These are phyloP conservation scores for Grosmannia clavigera DNA, from an alignment of 2,329 filamentous ascomycete species.

Conservation along the genomic window DNA sequence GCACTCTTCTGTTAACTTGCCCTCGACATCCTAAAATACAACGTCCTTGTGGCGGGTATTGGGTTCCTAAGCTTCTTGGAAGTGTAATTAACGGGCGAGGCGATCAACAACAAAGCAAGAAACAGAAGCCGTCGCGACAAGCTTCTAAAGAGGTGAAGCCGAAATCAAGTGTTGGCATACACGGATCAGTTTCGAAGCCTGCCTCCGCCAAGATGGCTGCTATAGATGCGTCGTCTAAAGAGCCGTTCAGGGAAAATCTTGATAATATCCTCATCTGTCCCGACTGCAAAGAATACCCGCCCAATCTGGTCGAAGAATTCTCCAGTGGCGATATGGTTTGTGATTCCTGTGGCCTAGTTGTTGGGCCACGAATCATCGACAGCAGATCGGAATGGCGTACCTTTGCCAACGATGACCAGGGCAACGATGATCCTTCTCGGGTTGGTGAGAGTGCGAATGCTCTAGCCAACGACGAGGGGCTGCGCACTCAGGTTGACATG, in stretches of 20 bases:
- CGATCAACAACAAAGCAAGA: slow-evolving; percentile 16
- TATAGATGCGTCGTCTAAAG: slow-evolving; percentile 15
- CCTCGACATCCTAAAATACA: slow-evolving; percentile 28
- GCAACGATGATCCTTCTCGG: slow-evolving; percentile 93
- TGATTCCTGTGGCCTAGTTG: slow-evolving; percentile 77
- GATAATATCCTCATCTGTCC: slow-evolving; percentile 76
- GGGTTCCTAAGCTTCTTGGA: slow-evolving; percentile 5
- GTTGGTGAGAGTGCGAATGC: slow-evolving; percentile 89
- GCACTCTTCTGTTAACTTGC: slow-evolving; percentile 53
- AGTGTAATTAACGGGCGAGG: slow-evolving; percentile 12
- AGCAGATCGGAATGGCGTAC: slow-evolving; percentile 97
- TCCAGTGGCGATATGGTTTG: slow-evolving; percentile 89
- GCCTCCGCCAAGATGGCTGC: background rate
- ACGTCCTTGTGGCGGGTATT: slow-evolving; percentile 9
- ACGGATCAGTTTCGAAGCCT: background rate
- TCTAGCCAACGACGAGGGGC: slow-evolving; percentile 29
- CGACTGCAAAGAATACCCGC: slow-evolving; percentile 86
- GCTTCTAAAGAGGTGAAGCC: slow-evolving; percentile 13
- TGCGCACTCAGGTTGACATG: slow-evolving; percentile 16
- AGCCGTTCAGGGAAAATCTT: slow-evolving; percentile 61
- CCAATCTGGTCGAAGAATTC: slow-evolving; percentile 86
- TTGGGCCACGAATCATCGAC: slow-evolving; percentile 85
- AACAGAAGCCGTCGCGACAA: slow-evolving; percentile 9
- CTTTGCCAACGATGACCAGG: slow-evolving; percentile 95
- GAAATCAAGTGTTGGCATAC: background rate